phyloP scores from a whole-genome alignment of 73 alveolate species.

The Paraurostyla sp. region DNA sequence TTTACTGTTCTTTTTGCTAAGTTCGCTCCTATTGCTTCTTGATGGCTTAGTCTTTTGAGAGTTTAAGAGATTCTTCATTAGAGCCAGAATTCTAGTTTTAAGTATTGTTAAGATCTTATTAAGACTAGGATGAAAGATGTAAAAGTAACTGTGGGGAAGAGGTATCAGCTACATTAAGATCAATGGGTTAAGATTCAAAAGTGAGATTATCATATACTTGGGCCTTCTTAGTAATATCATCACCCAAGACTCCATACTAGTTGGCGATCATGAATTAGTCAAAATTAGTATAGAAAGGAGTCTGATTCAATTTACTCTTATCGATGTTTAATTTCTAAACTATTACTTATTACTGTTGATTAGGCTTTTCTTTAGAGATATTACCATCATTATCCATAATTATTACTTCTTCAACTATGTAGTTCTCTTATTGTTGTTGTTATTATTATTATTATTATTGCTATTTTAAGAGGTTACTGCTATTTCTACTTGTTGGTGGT shows the following conservation, averaged over 20 bases:
- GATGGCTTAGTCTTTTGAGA: conserved; percentile 2
- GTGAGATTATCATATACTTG: not conserved
- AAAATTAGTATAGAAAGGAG: conserved; percentile 2
- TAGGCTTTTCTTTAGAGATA: not conserved
- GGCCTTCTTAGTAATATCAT: conserved; percentile 7
- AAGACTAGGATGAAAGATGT: too few relatives aligned
- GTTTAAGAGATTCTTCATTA: too few relatives aligned
- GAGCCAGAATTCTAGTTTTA: too few relatives aligned
- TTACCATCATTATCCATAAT: not conserved
- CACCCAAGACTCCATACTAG: too few relatives aligned
- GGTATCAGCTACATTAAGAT: too few relatives aligned
- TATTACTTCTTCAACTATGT: not conserved
- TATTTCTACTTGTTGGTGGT: too few relatives aligned
- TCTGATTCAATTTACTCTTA: not conserved
- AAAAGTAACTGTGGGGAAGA: too few relatives aligned
- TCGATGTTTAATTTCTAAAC: conserved; percentile 3
- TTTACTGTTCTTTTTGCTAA: not conserved
- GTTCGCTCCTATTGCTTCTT: not conserved
- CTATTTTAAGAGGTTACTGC: too few relatives aligned
- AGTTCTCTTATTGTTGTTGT: not conserved
- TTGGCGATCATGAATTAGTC: conserved; percentile 38
- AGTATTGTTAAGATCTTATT: too few relatives aligned
- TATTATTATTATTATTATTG: not conserved
- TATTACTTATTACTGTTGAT: not conserved
- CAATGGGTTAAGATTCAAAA: too few relatives aligned